A percentile compares a stretch with the other conserved stretches of the same genome.
phyloP scores from a whole-genome alignment of 768 basidiomycete species.

The Serendipita sp. region DNA sequence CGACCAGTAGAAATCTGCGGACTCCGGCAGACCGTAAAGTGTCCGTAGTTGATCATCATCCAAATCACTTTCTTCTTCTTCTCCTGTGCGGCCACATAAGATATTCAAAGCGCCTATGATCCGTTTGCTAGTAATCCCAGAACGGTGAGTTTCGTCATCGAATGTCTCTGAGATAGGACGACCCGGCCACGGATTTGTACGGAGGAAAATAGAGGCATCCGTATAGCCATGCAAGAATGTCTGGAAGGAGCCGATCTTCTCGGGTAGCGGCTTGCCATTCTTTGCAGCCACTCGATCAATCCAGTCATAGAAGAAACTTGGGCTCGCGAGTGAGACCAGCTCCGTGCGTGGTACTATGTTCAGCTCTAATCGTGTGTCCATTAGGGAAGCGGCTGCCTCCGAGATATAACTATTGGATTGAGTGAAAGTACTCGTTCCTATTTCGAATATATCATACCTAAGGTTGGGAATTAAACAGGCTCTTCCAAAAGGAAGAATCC shows the following conservation, averaged over 20 bases:
- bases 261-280: conserved; percentile 69
- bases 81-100: conserved; percentile 73
- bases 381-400: conserved; percentile 73
- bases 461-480: conserved; percentile 81
- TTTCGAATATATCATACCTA: conserved; percentile 31
- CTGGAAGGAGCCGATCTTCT: conserved; percentile 85
- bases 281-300: conserved; percentile 65
- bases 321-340: conserved; percentile 66
- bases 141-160: conserved; percentile 67
- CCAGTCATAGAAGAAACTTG: conserved; percentile 88
- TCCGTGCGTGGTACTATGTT: conserved; percentile 78
- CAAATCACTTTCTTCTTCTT: conserved; percentile 55
- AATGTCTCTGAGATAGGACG: conserved; percentile 72
- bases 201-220: conserved; percentile 81
- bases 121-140: conserved; percentile 48
- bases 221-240: conserved; percentile 69
- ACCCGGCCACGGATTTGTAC: conserved; percentile 78
- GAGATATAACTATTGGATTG: conserved; percentile 51
- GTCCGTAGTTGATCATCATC: conserved; percentile 17
- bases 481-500: conserved; percentile 82
- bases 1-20: conserved; percentile 63
- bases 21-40: conserved; percentile 7
- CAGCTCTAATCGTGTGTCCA: conserved; percentile 57
- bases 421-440: neutral
- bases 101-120: conserved; percentile 53